Percentiles rank a stretch among this genome's conserved stretches.
Evolutionary conservation across 2,329 filamentous ascomycete species (phyloP).

Genomic region (Pseudocercospora vitis): DNA sequence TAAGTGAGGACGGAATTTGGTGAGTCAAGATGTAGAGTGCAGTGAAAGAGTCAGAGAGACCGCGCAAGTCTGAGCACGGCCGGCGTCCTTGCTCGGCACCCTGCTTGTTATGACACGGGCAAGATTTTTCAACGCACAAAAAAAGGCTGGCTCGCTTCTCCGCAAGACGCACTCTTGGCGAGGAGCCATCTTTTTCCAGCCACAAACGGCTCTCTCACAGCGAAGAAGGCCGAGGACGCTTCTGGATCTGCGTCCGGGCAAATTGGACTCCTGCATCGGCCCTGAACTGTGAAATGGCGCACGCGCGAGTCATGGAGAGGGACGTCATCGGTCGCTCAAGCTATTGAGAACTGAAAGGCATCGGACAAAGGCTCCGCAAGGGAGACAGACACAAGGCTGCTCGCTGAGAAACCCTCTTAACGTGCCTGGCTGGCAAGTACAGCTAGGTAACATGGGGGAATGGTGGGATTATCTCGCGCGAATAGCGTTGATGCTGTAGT

Average conservation of each 20-base stretch:
- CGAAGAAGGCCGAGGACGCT: background rate
- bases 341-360: too few species aligned
- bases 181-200: background rate
- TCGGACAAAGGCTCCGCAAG: too few species aligned
- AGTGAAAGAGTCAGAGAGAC: background rate
- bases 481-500: background rate
- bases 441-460: too few species aligned
- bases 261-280: background rate
- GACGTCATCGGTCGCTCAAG: too few species aligned
- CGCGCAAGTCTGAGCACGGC: too few species aligned
- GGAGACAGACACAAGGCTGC: background rate
- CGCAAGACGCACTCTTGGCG: background rate
- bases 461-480: background rate
- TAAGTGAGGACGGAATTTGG: background rate
- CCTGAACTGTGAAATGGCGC: too few species aligned
- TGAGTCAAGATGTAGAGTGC: background rate
- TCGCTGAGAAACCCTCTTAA: too few species aligned
- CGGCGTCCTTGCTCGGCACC: too few species aligned
- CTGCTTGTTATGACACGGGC: background rate
- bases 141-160: background rate
- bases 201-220: background rate
- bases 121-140: background rate
- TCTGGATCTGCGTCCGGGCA: background rate
- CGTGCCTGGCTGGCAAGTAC: too few species aligned
- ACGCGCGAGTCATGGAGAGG: too few species aligned